Evolutionary conservation across 257 asterid genomes (phyloP), one percentile per base, ranked within the genome.

Genomic region (Salvia hispanica): DNA sequence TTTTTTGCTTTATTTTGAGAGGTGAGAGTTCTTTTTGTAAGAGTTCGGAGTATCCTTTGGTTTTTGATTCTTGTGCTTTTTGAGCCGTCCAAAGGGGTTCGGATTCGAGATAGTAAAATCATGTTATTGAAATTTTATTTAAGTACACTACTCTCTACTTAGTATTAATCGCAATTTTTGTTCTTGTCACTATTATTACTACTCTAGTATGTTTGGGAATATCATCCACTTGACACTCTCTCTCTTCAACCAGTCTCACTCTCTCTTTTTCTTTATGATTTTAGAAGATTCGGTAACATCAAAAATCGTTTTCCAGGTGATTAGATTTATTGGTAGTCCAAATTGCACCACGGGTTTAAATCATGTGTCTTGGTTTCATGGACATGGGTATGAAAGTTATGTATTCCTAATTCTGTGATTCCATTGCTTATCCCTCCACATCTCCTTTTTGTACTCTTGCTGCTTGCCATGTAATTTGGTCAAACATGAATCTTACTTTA

Each of bases 41-140:
- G 74, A 39, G 62, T 12, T 46, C 8, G 33, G 48, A 47, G 66
- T 15, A 18, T 54, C 68, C 82, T 79, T 75, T 77, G 86, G 92
- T 83, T 88, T 90, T 18, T 18, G 21, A 18, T 90, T 88, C 81
- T 67, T 55, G 86, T 75, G 96, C 96, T 82, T 28, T 75, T 76
- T 63, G 96, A 86, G 95, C 95, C 82, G 92, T 83, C 92, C 91
- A 74, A 77, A 39, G 85, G 85, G 14, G 34, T 73, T 14, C 21
- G 21, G 21, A 18, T 18, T 18, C 21, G 3, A 37, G 46, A 18
- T 18, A 37, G 46, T 28, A 55, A 25, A 25, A 52, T 52, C 9
- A 15, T 52, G 59, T 14, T 40, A 21, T 39, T 18, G 21, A 0
- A 18, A 18, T 18, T 18, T 18, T 18, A 1, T 18, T 18, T 18